These are phyloP conservation scores for Rhynchospora pubera DNA, from an alignment of 176 grass and related monocot genomes.

Conservation along the genomic window DNA sequence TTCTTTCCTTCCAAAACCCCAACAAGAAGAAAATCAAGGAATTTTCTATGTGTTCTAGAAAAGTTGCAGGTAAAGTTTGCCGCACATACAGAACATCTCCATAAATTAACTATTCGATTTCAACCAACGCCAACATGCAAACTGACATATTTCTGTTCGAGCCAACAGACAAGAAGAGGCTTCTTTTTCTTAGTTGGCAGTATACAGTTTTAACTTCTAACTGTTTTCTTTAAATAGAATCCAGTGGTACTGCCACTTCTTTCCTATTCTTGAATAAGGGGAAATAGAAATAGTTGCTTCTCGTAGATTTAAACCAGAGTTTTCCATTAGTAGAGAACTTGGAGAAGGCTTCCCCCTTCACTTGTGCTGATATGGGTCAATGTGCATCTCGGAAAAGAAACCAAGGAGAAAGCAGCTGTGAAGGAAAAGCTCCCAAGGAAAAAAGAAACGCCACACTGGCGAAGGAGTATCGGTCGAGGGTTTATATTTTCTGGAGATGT, in stretches of 20 bases:
- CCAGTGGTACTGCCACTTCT: too few species aligned
- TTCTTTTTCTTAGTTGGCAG: neutral
- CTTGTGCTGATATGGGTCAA: neutral
- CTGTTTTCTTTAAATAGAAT: conserved; percentile 4
- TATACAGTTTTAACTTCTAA: neutral
- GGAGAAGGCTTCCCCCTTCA: neutral
- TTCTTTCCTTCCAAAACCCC: too few species aligned
- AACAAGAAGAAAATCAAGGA: too few species aligned
- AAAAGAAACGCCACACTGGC: neutral
- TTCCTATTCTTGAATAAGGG: too few species aligned
- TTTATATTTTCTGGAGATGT: conserved; percentile 10
- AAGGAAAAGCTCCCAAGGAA: neutral
- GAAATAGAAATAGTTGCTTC: too few species aligned
- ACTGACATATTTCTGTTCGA: neutral
- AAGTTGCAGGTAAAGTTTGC: neutral
- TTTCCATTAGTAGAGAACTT: too few species aligned
- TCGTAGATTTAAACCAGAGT: too few species aligned
- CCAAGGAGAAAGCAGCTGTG: neutral
- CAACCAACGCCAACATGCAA: neutral
- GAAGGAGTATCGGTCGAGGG: neutral
- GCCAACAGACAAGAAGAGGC: neutral
- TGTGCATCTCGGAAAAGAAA: neutral
- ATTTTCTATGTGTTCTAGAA: too few species aligned
- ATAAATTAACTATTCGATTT: neutral
- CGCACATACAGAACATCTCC: neutral